phyloP scores from a whole-genome alignment of 75 land plant species.

The Pinus taeda region DNA sequence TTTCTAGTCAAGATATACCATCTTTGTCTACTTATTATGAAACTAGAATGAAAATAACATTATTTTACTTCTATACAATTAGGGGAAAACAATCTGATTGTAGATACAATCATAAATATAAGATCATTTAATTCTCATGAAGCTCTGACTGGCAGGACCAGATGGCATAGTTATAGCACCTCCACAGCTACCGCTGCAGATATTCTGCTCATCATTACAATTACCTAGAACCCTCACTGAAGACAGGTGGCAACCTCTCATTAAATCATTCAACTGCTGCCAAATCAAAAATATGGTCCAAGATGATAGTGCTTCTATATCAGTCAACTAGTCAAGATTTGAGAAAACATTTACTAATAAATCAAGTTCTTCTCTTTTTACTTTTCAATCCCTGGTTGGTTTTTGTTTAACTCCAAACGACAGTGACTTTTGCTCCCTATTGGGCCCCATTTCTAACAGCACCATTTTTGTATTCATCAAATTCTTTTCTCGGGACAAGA shows the following conservation, averaged over 20 bases:
- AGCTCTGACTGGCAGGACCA: neutral
- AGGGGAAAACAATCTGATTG: neutral
- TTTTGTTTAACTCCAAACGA: neutral
- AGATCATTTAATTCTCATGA: neutral
- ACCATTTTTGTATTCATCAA: neutral
- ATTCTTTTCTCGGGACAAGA: neutral
- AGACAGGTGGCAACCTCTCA: neutral
- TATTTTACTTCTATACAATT: neutral
- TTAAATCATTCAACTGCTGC: neutral
- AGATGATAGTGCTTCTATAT: too few relatives aligned
- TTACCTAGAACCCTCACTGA: neutral
- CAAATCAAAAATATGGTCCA: too few relatives aligned
- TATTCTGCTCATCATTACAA: neutral
- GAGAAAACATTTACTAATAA: neutral
- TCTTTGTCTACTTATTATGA: neutral
- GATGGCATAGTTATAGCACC: neutral
- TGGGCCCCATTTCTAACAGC: neutral
- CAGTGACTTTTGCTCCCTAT: neutral
- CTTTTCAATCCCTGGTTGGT: neutral
- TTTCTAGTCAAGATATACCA: neutral
- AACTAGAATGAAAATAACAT: neutral
- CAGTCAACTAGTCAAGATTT: neutral
- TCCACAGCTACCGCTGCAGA: neutral
- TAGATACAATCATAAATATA: neutral
- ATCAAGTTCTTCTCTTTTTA: neutral